These are phyloP conservation scores for Gamarada debralockiae DNA, from an alignment of 495 filamentous ascomycete genomes.

Conservation along the genomic window DNA sequence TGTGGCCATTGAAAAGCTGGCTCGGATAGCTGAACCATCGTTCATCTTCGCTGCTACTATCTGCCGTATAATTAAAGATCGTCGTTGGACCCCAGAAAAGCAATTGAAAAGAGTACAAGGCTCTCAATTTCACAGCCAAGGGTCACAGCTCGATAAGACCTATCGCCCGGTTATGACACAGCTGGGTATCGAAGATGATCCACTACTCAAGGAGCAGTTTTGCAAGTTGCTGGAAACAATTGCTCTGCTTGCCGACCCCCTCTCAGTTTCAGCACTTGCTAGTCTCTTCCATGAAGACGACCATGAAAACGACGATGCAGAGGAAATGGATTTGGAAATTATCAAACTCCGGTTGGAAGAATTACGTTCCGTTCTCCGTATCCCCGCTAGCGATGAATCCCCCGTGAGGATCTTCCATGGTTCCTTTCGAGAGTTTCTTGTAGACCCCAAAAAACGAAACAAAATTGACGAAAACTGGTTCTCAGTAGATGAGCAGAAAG, in stretches of 20 bases:
- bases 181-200: not conserved
- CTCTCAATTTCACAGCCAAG: not conserved
- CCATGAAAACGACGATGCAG: no score
- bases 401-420: not conserved
- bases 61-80: conserved; percentile 33
- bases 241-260: not conserved
- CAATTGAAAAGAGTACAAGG: not conserved
- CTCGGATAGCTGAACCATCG: conserved; percentile 30
- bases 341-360: not conserved
- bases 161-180: not conserved
- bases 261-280: not conserved
- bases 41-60: conserved; percentile 41
- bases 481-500: no score
- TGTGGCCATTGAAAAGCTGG: conserved; percentile 27
- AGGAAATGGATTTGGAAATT: not conserved
- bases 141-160: not conserved
- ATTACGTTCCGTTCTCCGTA: not conserved
- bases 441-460: conserved; percentile 18
- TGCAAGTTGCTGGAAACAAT: not conserved
- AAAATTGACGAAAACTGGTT: no score
- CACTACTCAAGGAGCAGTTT: not conserved
- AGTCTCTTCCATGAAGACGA: no score
- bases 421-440: conserved; percentile 31
- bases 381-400: not conserved
- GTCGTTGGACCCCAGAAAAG: conserved; percentile 14